Conservation (phyloP, 2,329 filamentous ascomycete species). For the Talaromyces amestolkiae region DNA sequence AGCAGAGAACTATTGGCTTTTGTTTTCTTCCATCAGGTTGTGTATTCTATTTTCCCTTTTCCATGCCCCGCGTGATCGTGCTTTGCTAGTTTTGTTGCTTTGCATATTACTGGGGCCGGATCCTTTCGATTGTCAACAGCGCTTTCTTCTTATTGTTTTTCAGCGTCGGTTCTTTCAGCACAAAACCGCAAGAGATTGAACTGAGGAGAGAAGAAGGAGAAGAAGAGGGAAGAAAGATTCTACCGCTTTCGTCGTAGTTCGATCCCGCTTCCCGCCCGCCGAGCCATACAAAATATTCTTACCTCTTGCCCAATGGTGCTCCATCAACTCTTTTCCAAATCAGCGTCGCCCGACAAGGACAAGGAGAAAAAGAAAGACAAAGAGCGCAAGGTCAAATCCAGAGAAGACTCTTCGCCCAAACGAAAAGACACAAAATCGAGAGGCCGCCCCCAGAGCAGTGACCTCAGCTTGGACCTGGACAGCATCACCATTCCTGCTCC, state of each 20-base stretch:
- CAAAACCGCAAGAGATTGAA: not conserved
- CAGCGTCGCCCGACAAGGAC: constrained; percentile 25
- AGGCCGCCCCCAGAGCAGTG: not conserved
- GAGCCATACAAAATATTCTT: constrained; percentile 14
- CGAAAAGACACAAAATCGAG: constrained; percentile 7
- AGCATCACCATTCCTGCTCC: constrained; percentile 14
- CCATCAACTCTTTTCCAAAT: constrained; percentile 40
- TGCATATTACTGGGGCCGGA: constrained; percentile 7
- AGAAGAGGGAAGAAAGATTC: constrained; percentile 24
- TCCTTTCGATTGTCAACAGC: not conserved
- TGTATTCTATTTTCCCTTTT: constrained; percentile 11
- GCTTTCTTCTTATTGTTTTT: not conserved
- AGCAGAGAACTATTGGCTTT: constrained; percentile 6
- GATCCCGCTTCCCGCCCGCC: constrained; percentile 28
- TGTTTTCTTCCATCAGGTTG: constrained; percentile 2
- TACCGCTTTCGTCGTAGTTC: constrained; percentile 43
- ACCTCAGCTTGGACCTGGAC: constrained; percentile 6
- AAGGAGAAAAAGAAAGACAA: constrained; percentile 26
- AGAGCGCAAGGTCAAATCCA: constrained; percentile 17
- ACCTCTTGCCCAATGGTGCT: constrained; percentile 32
- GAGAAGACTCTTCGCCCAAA: constrained; percentile 1
- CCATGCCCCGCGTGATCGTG: constrained; percentile 20
- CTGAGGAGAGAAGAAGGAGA: not conserved
- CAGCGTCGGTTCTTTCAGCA: not conserved
- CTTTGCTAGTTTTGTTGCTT: constrained; percentile 5